Evolutionary conservation across 305 asterid genomes (phyloP).

Genomic region (Ajuga reptans): DNA sequence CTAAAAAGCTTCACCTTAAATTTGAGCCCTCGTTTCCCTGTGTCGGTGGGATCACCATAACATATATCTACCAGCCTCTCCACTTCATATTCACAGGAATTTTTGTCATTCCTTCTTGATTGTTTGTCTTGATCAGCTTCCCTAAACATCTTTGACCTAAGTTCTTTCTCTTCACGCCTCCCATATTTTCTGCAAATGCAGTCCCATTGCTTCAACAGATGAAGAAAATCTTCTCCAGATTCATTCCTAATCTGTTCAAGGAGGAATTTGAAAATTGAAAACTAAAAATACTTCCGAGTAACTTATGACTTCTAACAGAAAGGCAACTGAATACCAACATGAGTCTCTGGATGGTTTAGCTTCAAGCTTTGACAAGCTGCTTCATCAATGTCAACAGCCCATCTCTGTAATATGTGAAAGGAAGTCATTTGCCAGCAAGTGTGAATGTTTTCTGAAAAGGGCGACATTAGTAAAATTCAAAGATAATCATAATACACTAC

Average conservation of each 20-base stretch:
- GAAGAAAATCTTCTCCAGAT: slow-evolving; percentile 62
- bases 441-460: slow-evolving; percentile 11
- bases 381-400: slow-evolving; percentile 69
- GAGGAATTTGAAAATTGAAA: slow-evolving; percentile 19
- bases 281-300: slow-evolving; percentile 18
- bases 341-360: slow-evolving; percentile 68
- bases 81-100: slow-evolving; percentile 52
- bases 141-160: slow-evolving; percentile 18
- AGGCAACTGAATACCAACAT: slow-evolving; percentile 35
- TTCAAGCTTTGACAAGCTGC: slow-evolving; percentile 75
- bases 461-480: background rate
- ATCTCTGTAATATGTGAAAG: slow-evolving; percentile 43
- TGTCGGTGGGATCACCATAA: slow-evolving; percentile 51
- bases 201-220: slow-evolving; percentile 70
- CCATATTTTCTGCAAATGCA: slow-evolving; percentile 39
- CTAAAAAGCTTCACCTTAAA: slow-evolving; percentile 47
- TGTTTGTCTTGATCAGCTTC: slow-evolving; percentile 26
- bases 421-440: slow-evolving; percentile 20
- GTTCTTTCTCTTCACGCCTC: slow-evolving; percentile 28
- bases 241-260: slow-evolving; percentile 61
- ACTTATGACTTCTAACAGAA: slow-evolving; percentile 7
- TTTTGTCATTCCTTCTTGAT: slow-evolving; percentile 19
- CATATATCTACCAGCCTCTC: slow-evolving; percentile 57
- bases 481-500: slow-evolving; percentile 30
- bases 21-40: slow-evolving; percentile 47